Base-by-base conservation (phyloP, 1,284 basidiomycete genomes). In the Ustilago trichophora region DNA sequence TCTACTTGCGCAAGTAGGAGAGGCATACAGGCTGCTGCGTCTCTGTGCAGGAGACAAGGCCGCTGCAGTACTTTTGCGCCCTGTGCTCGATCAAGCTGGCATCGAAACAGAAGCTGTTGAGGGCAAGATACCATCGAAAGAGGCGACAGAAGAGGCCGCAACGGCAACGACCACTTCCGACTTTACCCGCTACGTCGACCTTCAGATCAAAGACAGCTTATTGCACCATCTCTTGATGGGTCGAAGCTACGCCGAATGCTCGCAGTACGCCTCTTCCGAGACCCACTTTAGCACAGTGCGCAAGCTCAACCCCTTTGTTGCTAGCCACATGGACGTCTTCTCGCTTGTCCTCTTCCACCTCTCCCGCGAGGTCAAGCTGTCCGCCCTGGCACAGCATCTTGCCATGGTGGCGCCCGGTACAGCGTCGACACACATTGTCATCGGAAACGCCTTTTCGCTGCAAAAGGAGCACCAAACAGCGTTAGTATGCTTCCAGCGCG, bases 321-420 rank as follows among this genome's bases (percentile, higher is more conserved):
- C 65, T 3, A 37, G 59, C 15, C 74, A 75, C 54, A 79, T 79
- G 77, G 78, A 80, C 56, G 66, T 80, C 40, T 80, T 59, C 53
- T 76, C 75, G 12, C 67, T 78, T 13, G 73, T 76, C n/a, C 76
- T 80, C 22, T 81, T 75, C 55, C 79, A 81, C 43, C 69, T 81
- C 25, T 72, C 78, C n/a, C 72, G 79, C 51, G 78, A 81, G 37
- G 76, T 76, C 31, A 62, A 58, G 34, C 69, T 81, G 3, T 72
- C 76, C 13, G 64, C 67, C 1, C 64, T 81, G 6, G 77, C 76
- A 4, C 76, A 78, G 54, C 69, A 74, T 18, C 55, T 80, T 34
- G 31, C 57, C 11, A 48, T 67, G 44, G 45, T 79, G 5, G 73
- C 79, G 18, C 59, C 71, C 0, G 50, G 44, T n/a, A 57, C 71